phyloP scores from a whole-genome alignment of 2,329 filamentous ascomycete genomes.

The Metarhizium brunneum region DNA sequence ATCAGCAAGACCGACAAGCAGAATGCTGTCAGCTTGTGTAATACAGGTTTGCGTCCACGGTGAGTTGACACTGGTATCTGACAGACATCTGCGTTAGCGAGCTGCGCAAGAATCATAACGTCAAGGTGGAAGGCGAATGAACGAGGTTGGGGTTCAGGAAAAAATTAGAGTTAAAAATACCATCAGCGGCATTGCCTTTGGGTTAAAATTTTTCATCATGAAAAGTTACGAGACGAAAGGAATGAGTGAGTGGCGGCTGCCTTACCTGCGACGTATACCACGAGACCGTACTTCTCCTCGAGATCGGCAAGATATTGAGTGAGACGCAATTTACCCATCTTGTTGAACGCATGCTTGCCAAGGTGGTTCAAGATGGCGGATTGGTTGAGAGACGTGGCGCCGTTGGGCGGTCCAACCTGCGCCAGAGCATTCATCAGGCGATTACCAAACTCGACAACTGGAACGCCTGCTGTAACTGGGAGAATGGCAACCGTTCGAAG shows the following conservation, averaged over 20 bases:
- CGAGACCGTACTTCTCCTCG: constrained; percentile 93
- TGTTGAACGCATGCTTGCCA: constrained; percentile 91
- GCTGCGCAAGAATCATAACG: background rate
- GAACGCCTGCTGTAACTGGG: constrained; percentile 83
- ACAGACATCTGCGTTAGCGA: constrained; percentile 17
- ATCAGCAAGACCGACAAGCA: constrained; percentile 85
- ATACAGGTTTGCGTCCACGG: constrained; percentile 99
- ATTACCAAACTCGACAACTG: constrained; percentile 90
- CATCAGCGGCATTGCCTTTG: constrained; percentile 46
- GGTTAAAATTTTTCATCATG: constrained; percentile 45
- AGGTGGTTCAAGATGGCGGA: constrained; percentile 90
- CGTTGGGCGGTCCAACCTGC: constrained; percentile 82
- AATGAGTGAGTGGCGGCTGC: constrained; percentile 17
- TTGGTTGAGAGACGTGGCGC: constrained; percentile 87
- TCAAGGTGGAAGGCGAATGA: background rate
- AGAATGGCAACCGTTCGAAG: constrained; percentile 86
- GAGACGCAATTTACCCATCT: constrained; percentile 92
- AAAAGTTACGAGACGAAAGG: background rate
- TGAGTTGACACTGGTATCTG: constrained; percentile 91
- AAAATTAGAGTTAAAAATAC: constrained; percentile 58
- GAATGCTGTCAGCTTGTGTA: constrained; percentile 89
- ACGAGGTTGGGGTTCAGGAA: constrained; percentile 39
- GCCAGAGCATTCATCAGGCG: constrained; percentile 77
- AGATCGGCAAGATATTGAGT: constrained; percentile 94
- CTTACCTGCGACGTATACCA: constrained; percentile 79